phyloP scores from a whole-genome alignment of 768 basidiomycete genomes.

The Zangia roseola region DNA sequence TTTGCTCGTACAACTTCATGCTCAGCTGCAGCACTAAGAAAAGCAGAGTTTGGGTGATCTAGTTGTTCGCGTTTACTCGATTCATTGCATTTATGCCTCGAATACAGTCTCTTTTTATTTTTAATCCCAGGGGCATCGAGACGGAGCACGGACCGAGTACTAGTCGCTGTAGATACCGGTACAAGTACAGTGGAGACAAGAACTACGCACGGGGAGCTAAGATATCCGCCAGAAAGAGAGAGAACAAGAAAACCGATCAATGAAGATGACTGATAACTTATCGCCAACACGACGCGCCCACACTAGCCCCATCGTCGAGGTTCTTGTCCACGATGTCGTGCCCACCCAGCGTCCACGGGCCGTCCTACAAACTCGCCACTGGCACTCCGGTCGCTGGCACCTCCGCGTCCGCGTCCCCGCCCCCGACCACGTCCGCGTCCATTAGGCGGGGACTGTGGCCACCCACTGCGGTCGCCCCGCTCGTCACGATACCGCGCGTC shows the following conservation, averaged over 20 bases:
- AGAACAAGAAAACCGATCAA: not conserved
- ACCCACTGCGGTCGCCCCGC: slow-evolving; percentile 35
- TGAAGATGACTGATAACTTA: slow-evolving; percentile 29
- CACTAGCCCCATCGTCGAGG: slow-evolving; percentile 26
- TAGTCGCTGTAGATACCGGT: slow-evolving; percentile 7
- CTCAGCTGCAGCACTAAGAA: slow-evolving; percentile 9
- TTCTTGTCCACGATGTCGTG: slow-evolving; percentile 24
- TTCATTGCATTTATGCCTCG: not conserved
- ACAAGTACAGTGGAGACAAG: slow-evolving; percentile 15
- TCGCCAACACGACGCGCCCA: not conserved
- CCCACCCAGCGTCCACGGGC: slow-evolving; percentile 44
- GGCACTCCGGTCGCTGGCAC: slow-evolving; percentile 1
- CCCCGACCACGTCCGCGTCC: slow-evolving; percentile 32
- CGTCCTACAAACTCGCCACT: slow-evolving; percentile 33
- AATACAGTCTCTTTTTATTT: slow-evolving; percentile 2
- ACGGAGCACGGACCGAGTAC: slow-evolving; percentile 1
- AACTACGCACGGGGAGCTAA: not conserved
- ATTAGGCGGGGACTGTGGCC: slow-evolving; percentile 24
- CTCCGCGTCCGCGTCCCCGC: slow-evolving; percentile 28
- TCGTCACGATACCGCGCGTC: slow-evolving; percentile 29
- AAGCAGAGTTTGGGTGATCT: too few relatives aligned
- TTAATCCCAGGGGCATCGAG: not conserved
- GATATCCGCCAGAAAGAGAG: slow-evolving; percentile 14
- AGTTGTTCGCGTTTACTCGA: too few relatives aligned
- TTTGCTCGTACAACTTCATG: slow-evolving; percentile 37